Base-by-base conservation (phyloP, 2,329 filamentous ascomycete genomes). In the Xylaria sp. region DNA sequence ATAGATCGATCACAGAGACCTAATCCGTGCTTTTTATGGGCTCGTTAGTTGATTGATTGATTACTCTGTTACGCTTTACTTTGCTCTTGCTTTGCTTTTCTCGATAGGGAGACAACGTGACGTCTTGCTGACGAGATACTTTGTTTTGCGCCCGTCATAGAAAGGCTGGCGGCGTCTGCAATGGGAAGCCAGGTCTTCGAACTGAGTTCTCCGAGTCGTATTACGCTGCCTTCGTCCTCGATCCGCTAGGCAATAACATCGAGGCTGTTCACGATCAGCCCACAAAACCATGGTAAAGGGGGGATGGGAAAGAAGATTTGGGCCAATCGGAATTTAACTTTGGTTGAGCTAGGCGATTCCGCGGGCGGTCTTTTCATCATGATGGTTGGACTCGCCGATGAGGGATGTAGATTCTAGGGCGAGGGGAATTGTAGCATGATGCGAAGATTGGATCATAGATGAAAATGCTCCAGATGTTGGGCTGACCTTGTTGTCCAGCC, bases 221-320 rank as follows among this genome's bases (percentile, higher is more conserved):
- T 44, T 73, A 73, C 57, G 65, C 70, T 12, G 69, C 71, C 20
- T 73, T 73, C 34, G 72, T 73, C n/a, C 70, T 73, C 34, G 70
- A 72, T 54, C 70, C 73, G 28, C 55, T 70, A 15, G 68, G 67
- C 31, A 74, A 70, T 12, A 71, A 73, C 20, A 66, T 73, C 44
- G 73, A 73, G 60, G 68, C 66, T 4, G 57, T 72, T 18, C 66
- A 72, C 56, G 70, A 68, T 34, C 25, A 55, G 28, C 61, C 59
- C n/a, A 34, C 44, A 12, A 58, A 54, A 48, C 37, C 51, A 41
- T 67, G 54, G 54, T 67, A 15, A 67, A 41, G 3, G 39, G 18
- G 39, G 18, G 18, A 25, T 25, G 41, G 13, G 41, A n/a, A 44
- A 44, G 28, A 55, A 41, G 51, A 23, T 46, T 44, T 3, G 18